Percentiles rank a stretch among this genome's conserved stretches.
Conservation (phyloP, 306 rosid genomes). For the Arachis hypogaea region DNA sequence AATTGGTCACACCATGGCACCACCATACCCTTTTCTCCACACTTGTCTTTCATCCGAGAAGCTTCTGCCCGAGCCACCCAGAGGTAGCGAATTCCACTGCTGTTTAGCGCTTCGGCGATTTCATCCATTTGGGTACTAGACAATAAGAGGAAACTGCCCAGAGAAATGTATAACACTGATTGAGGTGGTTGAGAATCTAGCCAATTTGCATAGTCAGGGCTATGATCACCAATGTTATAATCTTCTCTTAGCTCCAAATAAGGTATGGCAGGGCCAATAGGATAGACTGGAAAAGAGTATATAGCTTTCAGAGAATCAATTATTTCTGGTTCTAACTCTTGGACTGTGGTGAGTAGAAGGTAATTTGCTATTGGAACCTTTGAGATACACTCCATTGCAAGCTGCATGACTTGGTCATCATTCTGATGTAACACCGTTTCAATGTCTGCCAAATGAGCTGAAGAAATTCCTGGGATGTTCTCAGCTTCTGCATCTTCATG, state of each 20-base stretch:
- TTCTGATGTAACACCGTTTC: conserved; percentile 36
- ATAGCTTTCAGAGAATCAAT: conserved; percentile 43
- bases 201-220: conserved; percentile 48
- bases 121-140: conserved; percentile 54
- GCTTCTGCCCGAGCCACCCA: conserved; percentile 62
- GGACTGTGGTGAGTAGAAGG: conserved; percentile 52
- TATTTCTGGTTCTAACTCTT: conserved; percentile 51
- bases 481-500: conserved; percentile 39
- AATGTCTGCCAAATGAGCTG: conserved; percentile 43
- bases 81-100: conserved; percentile 38
- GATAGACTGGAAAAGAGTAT: conserved; percentile 49
- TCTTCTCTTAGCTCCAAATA: conserved; percentile 38
- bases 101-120: conserved; percentile 49
- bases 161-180: conserved; percentile 62
- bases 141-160: conserved; percentile 61
- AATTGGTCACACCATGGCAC: conserved; percentile 69
- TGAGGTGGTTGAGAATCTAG: conserved; percentile 58
- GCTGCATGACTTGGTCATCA: conserved; percentile 40
- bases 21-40: conserved; percentile 51
- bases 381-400: conserved; percentile 41
- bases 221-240: not conserved
- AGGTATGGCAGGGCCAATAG: conserved; percentile 61
- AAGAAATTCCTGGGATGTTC: conserved; percentile 42
- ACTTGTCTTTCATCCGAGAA: conserved; percentile 38
- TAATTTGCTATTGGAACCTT: conserved; percentile 45